These are phyloP conservation scores for Candida sakaeoensis DNA, from an alignment of 805 yeast genomes.

Conservation along the genomic window DNA sequence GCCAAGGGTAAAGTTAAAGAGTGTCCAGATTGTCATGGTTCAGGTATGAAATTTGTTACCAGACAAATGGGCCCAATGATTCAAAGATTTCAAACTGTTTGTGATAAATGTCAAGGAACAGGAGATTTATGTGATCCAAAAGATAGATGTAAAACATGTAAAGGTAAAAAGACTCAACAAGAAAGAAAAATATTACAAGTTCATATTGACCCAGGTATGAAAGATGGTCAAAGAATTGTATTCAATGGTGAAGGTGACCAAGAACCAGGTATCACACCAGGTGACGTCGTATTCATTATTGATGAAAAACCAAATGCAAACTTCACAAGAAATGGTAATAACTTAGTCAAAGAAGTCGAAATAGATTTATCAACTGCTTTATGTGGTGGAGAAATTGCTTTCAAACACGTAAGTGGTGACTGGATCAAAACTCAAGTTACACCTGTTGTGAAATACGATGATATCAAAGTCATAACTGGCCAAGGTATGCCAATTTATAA, in stretches of 20 bases:
- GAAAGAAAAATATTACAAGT: conserved; percentile 95
- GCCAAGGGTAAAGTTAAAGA: conserved; percentile 83
- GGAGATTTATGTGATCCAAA: conserved; percentile 86
- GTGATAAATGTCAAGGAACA: conserved; percentile 88
- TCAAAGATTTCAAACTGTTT: conserved; percentile 93
- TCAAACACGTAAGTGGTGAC: conserved; percentile 90
- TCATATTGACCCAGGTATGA: conserved; percentile 96
- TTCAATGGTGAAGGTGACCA: conserved; percentile 98
- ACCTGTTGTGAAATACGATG: conserved; percentile 84
- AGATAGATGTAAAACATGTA: conserved; percentile 84
- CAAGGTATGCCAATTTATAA: conserved; percentile 98
- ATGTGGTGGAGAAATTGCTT: conserved; percentile 89
- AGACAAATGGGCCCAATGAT: conserved; percentile 99
- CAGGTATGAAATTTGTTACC: conserved; percentile 85
- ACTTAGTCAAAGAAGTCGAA: conserved; percentile 79
- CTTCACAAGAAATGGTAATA: conserved; percentile 87
- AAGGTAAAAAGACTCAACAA: conserved; percentile 79
- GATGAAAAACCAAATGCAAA: conserved; percentile 83
- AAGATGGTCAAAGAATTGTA: conserved; percentile 83
- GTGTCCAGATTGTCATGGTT: conserved; percentile 86
- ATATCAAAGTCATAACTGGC: conserved; percentile 74
- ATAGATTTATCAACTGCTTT: conserved; percentile 90
- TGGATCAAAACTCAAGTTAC: conserved; percentile 76
- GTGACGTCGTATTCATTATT: conserved; percentile 90
- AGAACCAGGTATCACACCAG: conserved; percentile 90